phyloP scores from a whole-genome alignment of 148 eudicot species.

The Linanthus parryae region DNA sequence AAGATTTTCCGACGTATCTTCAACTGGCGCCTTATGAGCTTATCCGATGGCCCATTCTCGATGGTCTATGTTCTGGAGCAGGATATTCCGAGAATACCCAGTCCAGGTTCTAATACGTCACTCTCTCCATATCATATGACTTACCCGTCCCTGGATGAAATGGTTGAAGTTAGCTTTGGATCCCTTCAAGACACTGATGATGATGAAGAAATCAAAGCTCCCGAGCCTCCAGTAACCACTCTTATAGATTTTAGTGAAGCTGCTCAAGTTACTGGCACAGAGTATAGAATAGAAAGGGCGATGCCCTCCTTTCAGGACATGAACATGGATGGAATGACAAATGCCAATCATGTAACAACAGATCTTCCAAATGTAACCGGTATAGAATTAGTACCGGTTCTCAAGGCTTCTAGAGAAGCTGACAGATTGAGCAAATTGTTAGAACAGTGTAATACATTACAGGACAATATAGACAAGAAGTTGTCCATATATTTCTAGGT shows the following conservation, averaged over 20 bases:
- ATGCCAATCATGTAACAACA: conserved; percentile 6
- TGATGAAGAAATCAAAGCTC: conserved; percentile 19
- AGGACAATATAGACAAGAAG: conserved; percentile 57
- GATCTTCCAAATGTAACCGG: too few relatives aligned
- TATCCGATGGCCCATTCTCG: conserved; percentile 29
- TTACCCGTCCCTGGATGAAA: conserved; percentile 69
- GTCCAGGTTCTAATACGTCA: too few relatives aligned
- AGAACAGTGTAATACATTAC: conserved; percentile 61
- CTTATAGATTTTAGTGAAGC: conserved; percentile 14
- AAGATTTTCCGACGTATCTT: conserved; percentile 67
- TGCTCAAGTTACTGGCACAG: not conserved
- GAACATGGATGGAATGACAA: not conserved
- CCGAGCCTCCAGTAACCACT: conserved; percentile 14
- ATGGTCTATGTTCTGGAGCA: conserved; percentile 51
- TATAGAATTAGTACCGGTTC: too few relatives aligned
- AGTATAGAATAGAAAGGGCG: conserved; percentile 12
- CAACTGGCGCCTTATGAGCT: conserved; percentile 64
- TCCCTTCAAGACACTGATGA: conserved; percentile 13
- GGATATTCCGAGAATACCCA: conserved; percentile 6
- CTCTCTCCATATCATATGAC: conserved; percentile 15
- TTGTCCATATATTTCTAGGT: conserved; percentile 59
- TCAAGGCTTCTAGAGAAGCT: conserved; percentile 22
- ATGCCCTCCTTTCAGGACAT: not conserved
- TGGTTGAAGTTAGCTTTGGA: conserved; percentile 49
- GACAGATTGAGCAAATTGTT: conserved; percentile 55